Percentiles rank a stretch among this genome's conserved stretches.
These are phyloP conservation scores for Tolypocladium tropicale DNA, from an alignment of 2,329 filamentous ascomycete genomes.

Conservation along the genomic window DNA sequence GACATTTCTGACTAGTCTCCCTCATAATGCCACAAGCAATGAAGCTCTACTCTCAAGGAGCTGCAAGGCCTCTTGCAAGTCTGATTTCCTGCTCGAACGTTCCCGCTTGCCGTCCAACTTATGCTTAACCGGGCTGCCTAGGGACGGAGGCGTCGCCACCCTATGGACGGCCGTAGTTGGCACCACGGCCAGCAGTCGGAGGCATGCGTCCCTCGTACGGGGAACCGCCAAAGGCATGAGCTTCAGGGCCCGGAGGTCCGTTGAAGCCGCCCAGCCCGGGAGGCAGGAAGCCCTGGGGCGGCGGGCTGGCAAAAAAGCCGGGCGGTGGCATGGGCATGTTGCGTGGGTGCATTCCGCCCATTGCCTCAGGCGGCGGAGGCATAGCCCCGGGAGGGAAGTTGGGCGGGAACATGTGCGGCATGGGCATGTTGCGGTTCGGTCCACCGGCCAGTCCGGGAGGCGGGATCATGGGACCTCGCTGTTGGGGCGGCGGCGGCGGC, in stretches of 20 bases:
- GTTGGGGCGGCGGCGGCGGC: conserved; percentile 10
- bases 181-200: conserved; percentile 30
- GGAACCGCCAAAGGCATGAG: conserved; percentile 32
- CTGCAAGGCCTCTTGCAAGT: neutral
- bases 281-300: conserved; percentile 42
- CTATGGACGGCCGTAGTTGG: conserved; percentile 21
- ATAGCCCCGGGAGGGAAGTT: conserved; percentile 44
- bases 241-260: conserved; percentile 37
- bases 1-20: neutral
- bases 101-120: neutral
- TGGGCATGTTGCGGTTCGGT: conserved; percentile 31
- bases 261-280: conserved; percentile 47
- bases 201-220: conserved; percentile 48
- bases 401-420: conserved; percentile 51
- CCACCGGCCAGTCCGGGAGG: conserved; percentile 43
- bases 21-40: neutral
- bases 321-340: conserved; percentile 47
- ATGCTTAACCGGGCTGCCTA: neutral
- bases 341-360: conserved; percentile 41
- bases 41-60: no score
- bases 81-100: neutral
- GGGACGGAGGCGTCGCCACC: neutral
- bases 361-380: conserved; percentile 33
- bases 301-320: conserved; percentile 42
- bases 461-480: conserved; percentile 43